phyloP scores from a whole-genome alignment of 2,329 filamentous ascomycete genomes.

The Phyllosticta ampelicida region DNA sequence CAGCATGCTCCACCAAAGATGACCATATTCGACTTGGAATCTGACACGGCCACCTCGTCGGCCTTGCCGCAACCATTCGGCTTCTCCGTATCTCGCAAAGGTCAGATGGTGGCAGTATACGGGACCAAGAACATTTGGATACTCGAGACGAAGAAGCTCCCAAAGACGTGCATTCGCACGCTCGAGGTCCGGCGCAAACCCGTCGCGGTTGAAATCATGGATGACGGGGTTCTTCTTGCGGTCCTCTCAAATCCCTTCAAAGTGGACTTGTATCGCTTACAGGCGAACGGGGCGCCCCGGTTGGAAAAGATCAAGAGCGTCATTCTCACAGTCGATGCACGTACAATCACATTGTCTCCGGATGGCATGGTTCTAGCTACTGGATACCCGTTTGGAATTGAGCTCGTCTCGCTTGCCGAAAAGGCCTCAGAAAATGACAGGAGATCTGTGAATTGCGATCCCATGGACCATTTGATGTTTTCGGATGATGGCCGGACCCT shows the following conservation, averaged over 20 bases:
- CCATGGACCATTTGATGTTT: constrained; percentile 28
- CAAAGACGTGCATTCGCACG: constrained; percentile 25
- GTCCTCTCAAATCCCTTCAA: constrained; percentile 75
- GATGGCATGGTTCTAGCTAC: constrained; percentile 73
- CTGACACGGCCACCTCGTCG: constrained; percentile 28
- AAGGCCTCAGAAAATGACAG: constrained; percentile 36
- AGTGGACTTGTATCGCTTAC: constrained; percentile 73
- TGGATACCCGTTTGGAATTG: constrained; percentile 80
- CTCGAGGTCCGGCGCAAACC: constrained; percentile 28
- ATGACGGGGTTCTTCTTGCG: constrained; percentile 65
- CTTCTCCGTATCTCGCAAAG: constrained; percentile 27
- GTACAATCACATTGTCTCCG: constrained; percentile 69
- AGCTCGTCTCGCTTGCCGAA: constrained; percentile 65
- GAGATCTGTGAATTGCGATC: constrained; percentile 26
- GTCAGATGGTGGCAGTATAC: constrained; percentile 27
- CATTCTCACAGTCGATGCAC: constrained; percentile 65
- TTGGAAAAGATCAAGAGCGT: constrained; percentile 64
- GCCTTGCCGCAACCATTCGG: constrained; percentile 28
- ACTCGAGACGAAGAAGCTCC: constrained; percentile 26
- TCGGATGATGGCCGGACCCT: constrained; percentile 30
- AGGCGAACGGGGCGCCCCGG: constrained; percentile 29
- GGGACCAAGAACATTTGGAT: constrained; percentile 28
- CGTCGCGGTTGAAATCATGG: constrained; percentile 61
- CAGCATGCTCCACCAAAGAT: constrained; percentile 22
- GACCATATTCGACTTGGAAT: constrained; percentile 27